These are phyloP conservation scores for Sporobolomyces phaffii DNA, from an alignment of 768 basidiomycete genomes.

Conservation along the genomic window DNA sequence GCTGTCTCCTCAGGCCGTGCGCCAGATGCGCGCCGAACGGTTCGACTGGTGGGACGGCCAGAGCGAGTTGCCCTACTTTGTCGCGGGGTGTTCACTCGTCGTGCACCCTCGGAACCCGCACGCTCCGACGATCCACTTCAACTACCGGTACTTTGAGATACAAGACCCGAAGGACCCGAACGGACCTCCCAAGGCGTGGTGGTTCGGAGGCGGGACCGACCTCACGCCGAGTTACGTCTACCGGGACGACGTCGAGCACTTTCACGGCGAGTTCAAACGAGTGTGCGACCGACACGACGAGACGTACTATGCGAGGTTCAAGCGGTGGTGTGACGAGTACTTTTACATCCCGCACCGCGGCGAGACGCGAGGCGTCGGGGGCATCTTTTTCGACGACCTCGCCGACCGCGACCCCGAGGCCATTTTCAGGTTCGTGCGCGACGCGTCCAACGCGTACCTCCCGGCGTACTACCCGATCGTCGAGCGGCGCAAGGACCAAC, in stretches of 20 bases:
- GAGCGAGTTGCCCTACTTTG: constrained; percentile 79
- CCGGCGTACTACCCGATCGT: constrained; percentile 89
- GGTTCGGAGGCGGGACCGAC: constrained; percentile 96
- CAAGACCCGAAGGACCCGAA: constrained; percentile 46
- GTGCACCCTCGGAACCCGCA: constrained; percentile 90
- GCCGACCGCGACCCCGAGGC: constrained; percentile 56
- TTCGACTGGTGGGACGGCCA: constrained; percentile 48
- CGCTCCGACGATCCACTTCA: constrained; percentile 88
- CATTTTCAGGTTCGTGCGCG: constrained; percentile 68
- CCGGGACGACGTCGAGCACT: constrained; percentile 76
- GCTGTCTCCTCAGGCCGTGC: constrained; percentile 80
- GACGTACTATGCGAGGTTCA: constrained; percentile 69
- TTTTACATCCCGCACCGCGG: constrained; percentile 81
- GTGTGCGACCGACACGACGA: constrained; percentile 68
- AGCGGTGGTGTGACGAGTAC: constrained; percentile 96
- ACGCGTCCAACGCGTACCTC: constrained; percentile 71
- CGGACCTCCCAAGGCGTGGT: constrained; percentile 74
- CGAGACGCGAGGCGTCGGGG: constrained; percentile 84
- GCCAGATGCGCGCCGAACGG: constrained; percentile 88
- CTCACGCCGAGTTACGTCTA: constrained; percentile 89
- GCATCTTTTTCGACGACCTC: constrained; percentile 94
- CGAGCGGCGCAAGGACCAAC: constrained; percentile 50
- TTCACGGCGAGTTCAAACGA: constrained; percentile 68
- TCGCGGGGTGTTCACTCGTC: constrained; percentile 84
- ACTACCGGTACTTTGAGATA: constrained; percentile 96